Conservation (phyloP, 192 early-diverging fungal species). For the Backusella circina region DNA sequence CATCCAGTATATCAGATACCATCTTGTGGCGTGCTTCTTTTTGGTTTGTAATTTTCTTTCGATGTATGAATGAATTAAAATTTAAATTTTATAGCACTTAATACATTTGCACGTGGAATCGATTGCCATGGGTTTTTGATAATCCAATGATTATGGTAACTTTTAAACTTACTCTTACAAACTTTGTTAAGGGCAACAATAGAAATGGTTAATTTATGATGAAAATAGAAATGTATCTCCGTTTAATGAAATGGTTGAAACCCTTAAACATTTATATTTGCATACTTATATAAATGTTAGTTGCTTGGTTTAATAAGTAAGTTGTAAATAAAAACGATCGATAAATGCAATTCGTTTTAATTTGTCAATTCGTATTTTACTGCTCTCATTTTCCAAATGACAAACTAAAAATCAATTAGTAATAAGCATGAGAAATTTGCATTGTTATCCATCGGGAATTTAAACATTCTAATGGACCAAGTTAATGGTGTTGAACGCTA, state of each 20-base stretch:
- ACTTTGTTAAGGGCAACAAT: background rate
- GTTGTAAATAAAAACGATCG: background rate
- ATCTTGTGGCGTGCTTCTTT: background rate
- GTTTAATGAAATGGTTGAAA: background rate
- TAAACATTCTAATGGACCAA: background rate
- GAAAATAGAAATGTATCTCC: background rate
- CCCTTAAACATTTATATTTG: background rate
- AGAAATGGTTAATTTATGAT: background rate
- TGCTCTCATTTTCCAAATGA: background rate
- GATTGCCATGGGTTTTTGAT: background rate
- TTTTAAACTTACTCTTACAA: background rate
- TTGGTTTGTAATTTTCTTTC: no score
- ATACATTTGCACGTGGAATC: background rate
- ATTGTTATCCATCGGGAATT: background rate
- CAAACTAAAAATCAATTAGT: background rate
- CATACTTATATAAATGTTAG: background rate
- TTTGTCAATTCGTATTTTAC: background rate
- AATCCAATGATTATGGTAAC: background rate
- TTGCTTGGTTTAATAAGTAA: background rate
- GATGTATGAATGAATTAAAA: background rate
- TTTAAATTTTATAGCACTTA: background rate
- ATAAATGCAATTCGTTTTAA: background rate
- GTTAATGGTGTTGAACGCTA: background rate
- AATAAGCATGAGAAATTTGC: background rate
- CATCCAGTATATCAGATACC: background rate